Base-by-base conservation (phyloP, 805 yeast species). In the Yarrowia hollandica region DNA sequence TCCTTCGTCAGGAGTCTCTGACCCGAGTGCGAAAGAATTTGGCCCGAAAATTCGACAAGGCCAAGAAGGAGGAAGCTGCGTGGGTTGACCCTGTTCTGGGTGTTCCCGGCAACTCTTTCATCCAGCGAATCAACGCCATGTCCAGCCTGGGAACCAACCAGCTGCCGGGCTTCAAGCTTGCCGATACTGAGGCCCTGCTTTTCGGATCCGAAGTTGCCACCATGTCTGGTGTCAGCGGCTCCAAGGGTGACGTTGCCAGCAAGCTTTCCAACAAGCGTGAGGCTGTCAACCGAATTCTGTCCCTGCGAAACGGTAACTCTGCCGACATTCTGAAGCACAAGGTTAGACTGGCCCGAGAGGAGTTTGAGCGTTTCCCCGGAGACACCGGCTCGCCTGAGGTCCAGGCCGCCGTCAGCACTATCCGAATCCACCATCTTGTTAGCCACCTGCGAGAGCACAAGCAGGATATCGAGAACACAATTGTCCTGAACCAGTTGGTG, bases 311-410 rank as follows among this genome's bases (percentile, higher is more conserved):
- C 72, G 79, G 94, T 22, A 78, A 79, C 64, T 78, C 79, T 55
- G 69, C 72, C 16, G 90, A 88, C 63, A 76, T 77, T 60, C 75
- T 79, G 66, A 81, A 82, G 64, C 70, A 81, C 64, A 86, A 89
- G 25, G 75, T 82, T 1, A 73, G 74, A 44, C 71, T 86, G 44
- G 97, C 97, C 1, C 78, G 82, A 54, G 74, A 80, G 65, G 97
- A 92, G 74, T 91, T 92, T 72, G 84, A 82, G 65, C 79, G 96
- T 67, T 78, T 80, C 63, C 90, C 84, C 44, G 96, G 96, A 58
- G 98, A 94, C 71, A 88, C 97, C 0, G 97, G 96, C 2, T 88
- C 96, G 1, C 83, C 96, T 58, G 98, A 92, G 74, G 97, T 91
- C 22, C 97, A 91, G 73, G 97, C 98, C 1, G 98, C 97, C 2